Evolutionary conservation across 768 basidiomycete species (phyloP).

Genomic region (Mycena vitilis): DNA sequence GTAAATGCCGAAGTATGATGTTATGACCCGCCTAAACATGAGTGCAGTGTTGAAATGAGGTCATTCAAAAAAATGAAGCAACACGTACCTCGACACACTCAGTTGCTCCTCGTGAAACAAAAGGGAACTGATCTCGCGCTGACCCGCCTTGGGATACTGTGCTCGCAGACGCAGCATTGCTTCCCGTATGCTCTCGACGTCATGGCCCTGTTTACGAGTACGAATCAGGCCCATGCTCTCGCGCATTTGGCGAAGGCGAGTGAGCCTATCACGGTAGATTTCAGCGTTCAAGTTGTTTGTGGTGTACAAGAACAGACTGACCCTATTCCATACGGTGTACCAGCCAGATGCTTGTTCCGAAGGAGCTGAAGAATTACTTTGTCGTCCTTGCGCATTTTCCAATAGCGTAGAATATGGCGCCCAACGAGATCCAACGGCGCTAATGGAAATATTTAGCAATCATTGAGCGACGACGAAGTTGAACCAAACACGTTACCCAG

Average conservation of each 20-base stretch:
- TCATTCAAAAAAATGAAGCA: slow-evolving; percentile 3
- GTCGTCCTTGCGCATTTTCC: slow-evolving; percentile 42
- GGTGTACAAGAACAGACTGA: neutral
- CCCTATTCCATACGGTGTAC: neutral
- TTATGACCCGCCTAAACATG: slow-evolving; percentile 15
- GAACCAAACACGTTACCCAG: too few species aligned
- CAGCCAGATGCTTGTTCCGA: slow-evolving; percentile 33
- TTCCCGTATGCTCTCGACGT: slow-evolving; percentile 37
- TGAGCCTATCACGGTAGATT: neutral
- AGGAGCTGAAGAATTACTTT: slow-evolving; percentile 40
- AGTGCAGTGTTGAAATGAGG: too few species aligned
- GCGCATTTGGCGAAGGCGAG: slow-evolving; percentile 33
- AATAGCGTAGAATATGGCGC: slow-evolving; percentile 27
- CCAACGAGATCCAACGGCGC: too few species aligned
- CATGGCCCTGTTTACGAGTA: slow-evolving; percentile 37
- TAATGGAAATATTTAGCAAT: too few species aligned
- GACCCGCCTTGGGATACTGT: slow-evolving; percentile 43
- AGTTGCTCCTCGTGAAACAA: slow-evolving; percentile 42
- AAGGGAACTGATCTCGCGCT: slow-evolving; percentile 37
- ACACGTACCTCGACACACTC: slow-evolving; percentile 40
- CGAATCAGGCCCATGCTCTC: slow-evolving; percentile 36
- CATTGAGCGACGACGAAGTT: too few species aligned
- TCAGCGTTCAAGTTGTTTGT: too few species aligned
- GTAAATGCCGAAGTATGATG: slow-evolving; percentile 7
- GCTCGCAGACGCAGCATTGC: slow-evolving; percentile 34